phyloP scores from a whole-genome alignment of 805 yeast genomes.

The Candida boidinii region DNA sequence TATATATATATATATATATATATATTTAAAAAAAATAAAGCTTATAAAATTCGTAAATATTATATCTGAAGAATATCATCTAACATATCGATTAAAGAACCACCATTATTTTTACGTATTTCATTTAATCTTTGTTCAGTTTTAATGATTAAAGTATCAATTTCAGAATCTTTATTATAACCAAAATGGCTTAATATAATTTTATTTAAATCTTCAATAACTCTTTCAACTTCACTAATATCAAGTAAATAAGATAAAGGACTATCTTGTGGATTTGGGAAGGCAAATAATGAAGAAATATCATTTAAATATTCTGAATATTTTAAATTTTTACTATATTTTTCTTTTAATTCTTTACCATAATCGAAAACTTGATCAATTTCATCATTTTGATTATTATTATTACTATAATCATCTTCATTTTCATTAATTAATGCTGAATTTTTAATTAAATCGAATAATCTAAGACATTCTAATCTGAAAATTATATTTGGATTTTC shows the following conservation, averaged over 20 bases:
- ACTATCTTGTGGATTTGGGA: conserved; percentile 34
- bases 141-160: conserved; percentile 13
- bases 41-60: background rate
- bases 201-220: conserved; percentile 34
- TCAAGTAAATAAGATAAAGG: conserved; percentile 28
- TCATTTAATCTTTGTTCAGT: conserved; percentile 16
- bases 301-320: conserved; percentile 32
- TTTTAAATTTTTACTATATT: conserved; percentile 22
- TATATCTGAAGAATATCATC: conserved; percentile 33
- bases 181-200: conserved; percentile 17
- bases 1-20: conserved; percentile 1
- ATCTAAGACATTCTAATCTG: conserved; percentile 33
- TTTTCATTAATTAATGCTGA: too few species aligned
- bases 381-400: too few species aligned
- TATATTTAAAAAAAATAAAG: background rate
- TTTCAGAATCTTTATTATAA: conserved; percentile 10
- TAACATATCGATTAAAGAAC: conserved; percentile 24
- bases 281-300: conserved; percentile 44
- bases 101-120: background rate
- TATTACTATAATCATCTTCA: too few species aligned
- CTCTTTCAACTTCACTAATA: conserved; percentile 25
- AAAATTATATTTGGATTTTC: conserved; percentile 27
- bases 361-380: conserved; percentile 27
- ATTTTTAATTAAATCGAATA: conserved; percentile 31
- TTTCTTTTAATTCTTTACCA: conserved; percentile 29